phyloP scores from a whole-genome alignment of 805 yeast genomes.

The Wickerhamiella domercqiae region DNA sequence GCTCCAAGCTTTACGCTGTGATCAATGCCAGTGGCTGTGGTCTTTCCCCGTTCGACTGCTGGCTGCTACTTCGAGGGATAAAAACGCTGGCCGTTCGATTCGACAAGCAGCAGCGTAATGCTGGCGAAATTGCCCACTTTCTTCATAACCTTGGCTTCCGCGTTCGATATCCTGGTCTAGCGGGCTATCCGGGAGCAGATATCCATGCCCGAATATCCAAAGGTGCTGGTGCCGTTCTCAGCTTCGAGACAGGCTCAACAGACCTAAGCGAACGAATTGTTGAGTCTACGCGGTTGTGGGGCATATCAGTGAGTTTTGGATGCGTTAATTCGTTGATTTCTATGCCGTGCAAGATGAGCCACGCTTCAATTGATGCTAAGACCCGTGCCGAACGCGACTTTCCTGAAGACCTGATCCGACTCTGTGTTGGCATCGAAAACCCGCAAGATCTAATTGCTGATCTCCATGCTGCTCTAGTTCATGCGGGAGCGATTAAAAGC shows the following conservation, averaged over 20 bases:
- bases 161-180: constrained; percentile 77
- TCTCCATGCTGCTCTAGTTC: constrained; percentile 50
- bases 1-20: constrained; percentile 54
- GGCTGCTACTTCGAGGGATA: constrained; percentile 78
- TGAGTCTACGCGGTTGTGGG: constrained; percentile 60
- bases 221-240: constrained; percentile 81
- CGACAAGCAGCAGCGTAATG: constrained; percentile 76
- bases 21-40: constrained; percentile 89
- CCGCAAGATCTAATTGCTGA: constrained; percentile 70
- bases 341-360: constrained; percentile 92
- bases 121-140: constrained; percentile 59
- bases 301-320: constrained; percentile 87
- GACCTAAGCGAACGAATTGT: constrained; percentile 54
- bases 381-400: constrained; percentile 75
- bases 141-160: constrained; percentile 52
- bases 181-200: constrained; percentile 66
- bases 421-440: constrained; percentile 85
- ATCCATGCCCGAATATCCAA: constrained; percentile 60
- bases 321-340: constrained; percentile 86
- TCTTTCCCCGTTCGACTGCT: constrained; percentile 79
- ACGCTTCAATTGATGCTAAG: constrained; percentile 85
- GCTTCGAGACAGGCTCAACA: constrained; percentile 74
- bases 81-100: constrained; percentile 76
- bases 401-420: constrained; percentile 81
- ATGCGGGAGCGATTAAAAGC: constrained; percentile 33